phyloP scores from a whole-genome alignment of 2,329 filamentous ascomycete species.

The Plectosphaerella plurivora region DNA sequence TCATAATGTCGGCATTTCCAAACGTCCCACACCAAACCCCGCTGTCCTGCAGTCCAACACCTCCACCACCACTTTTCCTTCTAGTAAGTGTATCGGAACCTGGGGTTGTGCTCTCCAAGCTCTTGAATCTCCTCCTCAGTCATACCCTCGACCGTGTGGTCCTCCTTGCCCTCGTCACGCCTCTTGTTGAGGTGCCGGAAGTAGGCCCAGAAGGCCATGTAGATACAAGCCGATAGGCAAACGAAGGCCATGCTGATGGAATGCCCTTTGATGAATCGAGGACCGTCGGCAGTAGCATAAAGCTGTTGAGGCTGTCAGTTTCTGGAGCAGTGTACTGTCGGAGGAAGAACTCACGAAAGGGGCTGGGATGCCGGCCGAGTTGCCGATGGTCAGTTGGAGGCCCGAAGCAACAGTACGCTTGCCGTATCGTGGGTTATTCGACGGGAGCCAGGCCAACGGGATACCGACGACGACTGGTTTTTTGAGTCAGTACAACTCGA shows the following conservation, averaged over 20 bases:
- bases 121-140: constrained; percentile 23
- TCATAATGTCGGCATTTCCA: no score
- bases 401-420: constrained; percentile 60
- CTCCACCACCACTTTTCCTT: not conserved
- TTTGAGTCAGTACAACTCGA: no score
- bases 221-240: constrained; percentile 37
- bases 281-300: constrained; percentile 27
- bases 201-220: constrained; percentile 26
- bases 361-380: constrained; percentile 58
- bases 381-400: constrained; percentile 59
- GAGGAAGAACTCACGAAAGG: constrained; percentile 34
- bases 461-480: constrained; percentile 24
- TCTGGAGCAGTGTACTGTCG: not conserved
- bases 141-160: constrained; percentile 19
- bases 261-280: constrained; percentile 43
- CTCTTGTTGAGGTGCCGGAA: constrained; percentile 29
- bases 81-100: constrained; percentile 20
- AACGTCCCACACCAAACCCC: no score
- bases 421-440: constrained; percentile 59
- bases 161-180: constrained; percentile 19
- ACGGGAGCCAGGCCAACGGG: constrained; percentile 38
- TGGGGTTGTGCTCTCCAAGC: constrained; percentile 23
- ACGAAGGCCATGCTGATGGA: constrained; percentile 44
- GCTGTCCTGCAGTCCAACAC: no score
- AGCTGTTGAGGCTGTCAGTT: constrained; percentile 10